Evolutionary conservation across 2,329 filamentous ascomycete species (phyloP), one percentile per base, ranked within the genome.

Genomic region (Pseudocercospora crystallina): DNA sequence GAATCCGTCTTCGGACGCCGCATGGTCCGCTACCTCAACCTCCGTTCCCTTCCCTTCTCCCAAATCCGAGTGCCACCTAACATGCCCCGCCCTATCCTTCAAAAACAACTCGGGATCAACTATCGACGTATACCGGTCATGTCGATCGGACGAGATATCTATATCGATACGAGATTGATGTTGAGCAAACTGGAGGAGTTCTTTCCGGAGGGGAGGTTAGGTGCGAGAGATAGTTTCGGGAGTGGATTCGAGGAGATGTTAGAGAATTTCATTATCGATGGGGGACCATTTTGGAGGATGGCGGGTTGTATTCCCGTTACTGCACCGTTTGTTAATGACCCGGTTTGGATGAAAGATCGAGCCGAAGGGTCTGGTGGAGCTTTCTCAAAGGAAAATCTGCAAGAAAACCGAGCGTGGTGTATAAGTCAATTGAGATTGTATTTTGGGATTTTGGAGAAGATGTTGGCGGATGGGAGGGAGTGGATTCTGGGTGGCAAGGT

Each of bases 111-210:
- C 5, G 58, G 58, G 7, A 43, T 61, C 20, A 57, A 57, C n/a
- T 58, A 61, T 36, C 53, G 59, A 8, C 51, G 58, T 4, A 59
- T 61, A 13, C 59, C 59, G 0, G 43, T 61, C 38, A 47, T 62
- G 43, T 38, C 60, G 5, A 59, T 61, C n/a, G 60, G 58, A 9
- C 31, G 56, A 13, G 58, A 62, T 32, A 40, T 62, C 5, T 62
- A 59, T 53, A 59, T 60, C 40, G 60, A 62, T 35, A 56, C 58
- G 2, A 47, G 56, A 8, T 32, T 61, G 2, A 61, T 62, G 11
- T 30, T 59, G 10, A 34, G 41, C 8, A 57, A 59, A 35, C 31
- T 59, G 1, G 57, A 59, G 35, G 39, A 33, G 1, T 49, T 59
- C 17, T 52, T 54, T 17, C 49, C 54, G 0, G 46, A 47, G 8